Evolutionary conservation across 2,329 filamentous ascomycete genomes (phyloP), one percentile per base, ranked within the genome.

Genomic region (Nakataea oryzae): DNA sequence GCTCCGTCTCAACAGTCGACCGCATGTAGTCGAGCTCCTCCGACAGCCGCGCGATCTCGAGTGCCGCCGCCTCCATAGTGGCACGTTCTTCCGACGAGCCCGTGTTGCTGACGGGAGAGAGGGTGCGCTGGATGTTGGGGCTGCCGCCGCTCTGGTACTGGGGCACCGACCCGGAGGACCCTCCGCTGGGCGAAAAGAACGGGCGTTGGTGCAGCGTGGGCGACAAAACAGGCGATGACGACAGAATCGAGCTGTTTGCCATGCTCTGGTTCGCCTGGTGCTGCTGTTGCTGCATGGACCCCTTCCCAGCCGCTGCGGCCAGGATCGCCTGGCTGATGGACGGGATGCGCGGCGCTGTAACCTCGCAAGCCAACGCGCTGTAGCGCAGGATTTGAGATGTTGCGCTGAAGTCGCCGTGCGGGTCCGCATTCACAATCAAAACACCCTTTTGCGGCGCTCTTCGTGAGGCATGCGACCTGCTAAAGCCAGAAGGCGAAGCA

Each of bases 391-490:
- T 97, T 71, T 97, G 95, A 6, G 91, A 96, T 0, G 95, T 99
- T 14, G 95, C 92, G 71, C 97, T 97, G 78, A 93, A 97, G 74
- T 99, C 95, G 50, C 95, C 93, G 14, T 90, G 76, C 0, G 95
- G 91, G 70, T 99, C 93, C 3, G 93, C 95, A 0, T 93, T 96
- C 21, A 97, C 93, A 62, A 99, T 89, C 93, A 99, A 97, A 69
- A 96, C 86, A 1, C 88, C 93, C 69, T 89, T 93, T 72, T 97
- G 95, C 0, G 91, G 89, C 65, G 86, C 85, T 21, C 87, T 85
- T 17, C 81, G 73, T 70, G 66, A 79, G 64, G 61, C 71, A 63
- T 81, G 76, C 50, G 79, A 74, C n/a, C 66, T 69, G 57, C 69
- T 68, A 69, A 77, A 69, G 61, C 80, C 70, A 0, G 81, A 50